Base-by-base conservation (phyloP, 805 yeast species). In the Suhomyces tanzawaensis region DNA sequence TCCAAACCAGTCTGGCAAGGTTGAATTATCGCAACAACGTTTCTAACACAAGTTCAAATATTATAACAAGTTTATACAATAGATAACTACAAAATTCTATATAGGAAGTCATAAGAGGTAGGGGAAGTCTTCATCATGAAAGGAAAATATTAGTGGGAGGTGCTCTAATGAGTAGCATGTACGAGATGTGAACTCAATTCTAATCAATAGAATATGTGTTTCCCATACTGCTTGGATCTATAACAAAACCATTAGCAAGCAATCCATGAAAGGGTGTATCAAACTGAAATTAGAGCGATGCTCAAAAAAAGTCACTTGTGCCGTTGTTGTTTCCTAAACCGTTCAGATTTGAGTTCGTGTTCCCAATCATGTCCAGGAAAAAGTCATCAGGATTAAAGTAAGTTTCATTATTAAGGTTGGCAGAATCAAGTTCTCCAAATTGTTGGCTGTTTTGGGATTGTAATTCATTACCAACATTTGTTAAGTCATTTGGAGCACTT, bases 381-480 rank as follows among this genome's bases (percentile, higher is more conserved):
- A 52, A 53, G 16, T 50, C 56, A 37, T 53, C 58, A 1, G 58
- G 58, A 28, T 53, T 50, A 41, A 53, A 53, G 24, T 37, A 40
- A 11, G 32, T 19, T 22, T 37, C 36, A 14, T n/a, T 25, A 22
- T n/a, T 11, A 21, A 41, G 27, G 32, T 15, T 11, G 30, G 34
- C 12, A 6, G 12, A n/a, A 1, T 24, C 23, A 7, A 5, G 21
- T 4, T 19, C 23, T 5, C n/a, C 18, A 12, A 13, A 18, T 11
- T n/a, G 5, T 8, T 7, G 16, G 13, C 7, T 19, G 7, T 12
- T 12, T 11, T 21, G 24, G 7, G 30, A 6, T 15, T 14, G 30
- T 5, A 27, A 6, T 15, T 16, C 30, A 6, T 11, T 27, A n/a
- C 36, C 34, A 30, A 34, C n/a, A 33, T 36, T 18, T 22, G 23